Percentiles rank a stretch among this genome's conserved stretches.
Evolutionary conservation across 768 basidiomycete genomes (phyloP).

Genomic region (Suillus sp.): DNA sequence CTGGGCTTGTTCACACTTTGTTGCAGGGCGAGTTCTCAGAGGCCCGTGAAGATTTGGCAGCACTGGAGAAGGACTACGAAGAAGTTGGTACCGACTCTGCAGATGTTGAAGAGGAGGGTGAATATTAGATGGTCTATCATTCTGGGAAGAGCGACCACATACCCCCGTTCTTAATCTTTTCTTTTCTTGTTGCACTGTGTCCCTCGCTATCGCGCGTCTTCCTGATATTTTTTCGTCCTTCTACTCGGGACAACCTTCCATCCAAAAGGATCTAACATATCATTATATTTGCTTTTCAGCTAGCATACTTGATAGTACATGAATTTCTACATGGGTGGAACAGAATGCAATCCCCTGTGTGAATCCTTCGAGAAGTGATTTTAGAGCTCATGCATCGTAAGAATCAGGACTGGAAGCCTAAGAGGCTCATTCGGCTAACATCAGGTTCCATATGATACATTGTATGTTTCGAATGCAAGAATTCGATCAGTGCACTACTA

Average conservation of each 20-base stretch:
- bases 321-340: conserved; percentile 13
- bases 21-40: conserved; percentile 93
- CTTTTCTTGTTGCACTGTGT: conserved; percentile 9
- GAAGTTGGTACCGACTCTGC: conserved; percentile 83
- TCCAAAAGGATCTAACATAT: conserved; percentile 16
- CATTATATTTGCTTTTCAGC: conserved; percentile 9
- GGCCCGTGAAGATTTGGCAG: conserved; percentile 97
- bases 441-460: not conserved
- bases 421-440: not conserved
- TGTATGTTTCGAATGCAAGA: not conserved
- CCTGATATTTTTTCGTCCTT: conserved; percentile 9
- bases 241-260: conserved; percentile 1
- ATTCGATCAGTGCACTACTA: not conserved
- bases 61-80: conserved; percentile 94
- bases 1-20: conserved; percentile 15
- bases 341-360: not conserved
- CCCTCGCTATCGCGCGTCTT: conserved; percentile 7
- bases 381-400: not conserved
- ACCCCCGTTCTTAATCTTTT: conserved; percentile 3
- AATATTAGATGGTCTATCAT: conserved; percentile 42
- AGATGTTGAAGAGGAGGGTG: conserved; percentile 67
- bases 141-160: conserved; percentile 2
- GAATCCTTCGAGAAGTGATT: not conserved
- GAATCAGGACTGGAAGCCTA: not conserved
- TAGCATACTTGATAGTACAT: conserved; percentile 11